Percentiles rank a stretch among this genome's conserved stretches.
phyloP scores from a whole-genome alignment of 176 grass and related monocot species.

The Leersia perrieri region DNA sequence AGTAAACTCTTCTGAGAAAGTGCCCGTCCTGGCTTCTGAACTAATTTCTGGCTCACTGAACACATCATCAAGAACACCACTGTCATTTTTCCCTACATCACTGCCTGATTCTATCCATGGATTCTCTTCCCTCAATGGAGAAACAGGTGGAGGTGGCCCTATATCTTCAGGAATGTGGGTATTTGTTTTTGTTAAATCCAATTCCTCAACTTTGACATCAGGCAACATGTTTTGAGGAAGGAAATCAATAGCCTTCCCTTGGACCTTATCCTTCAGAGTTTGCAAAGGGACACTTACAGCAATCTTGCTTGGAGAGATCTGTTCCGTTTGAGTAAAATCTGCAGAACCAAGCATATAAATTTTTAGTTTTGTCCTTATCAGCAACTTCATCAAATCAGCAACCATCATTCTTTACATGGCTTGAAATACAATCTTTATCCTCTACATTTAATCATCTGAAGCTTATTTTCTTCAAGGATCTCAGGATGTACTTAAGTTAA shows the following conservation, averaged over 20 bases:
- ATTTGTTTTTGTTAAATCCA: not conserved
- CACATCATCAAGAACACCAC: not conserved
- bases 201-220: slow-evolving; percentile 18
- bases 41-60: not conserved
- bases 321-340: slow-evolving; percentile 34
- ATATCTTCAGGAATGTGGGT: not conserved
- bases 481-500: not conserved
- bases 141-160: not conserved
- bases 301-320: slow-evolving; percentile 27
- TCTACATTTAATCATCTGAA: slow-evolving; percentile 4
- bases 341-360: slow-evolving; percentile 37
- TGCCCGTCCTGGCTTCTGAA: not conserved
- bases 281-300: slow-evolving; percentile 22
- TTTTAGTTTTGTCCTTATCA: slow-evolving; percentile 26
- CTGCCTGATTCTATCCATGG: not conserved
- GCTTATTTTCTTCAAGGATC: slow-evolving; percentile 6
- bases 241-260: slow-evolving; percentile 4
- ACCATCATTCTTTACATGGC: slow-evolving; percentile 20
- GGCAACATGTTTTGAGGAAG: slow-evolving; percentile 28
- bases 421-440: slow-evolving; percentile 20
- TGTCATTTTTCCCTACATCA: not conserved
- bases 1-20: not conserved
- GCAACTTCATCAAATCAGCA: slow-evolving; percentile 51
- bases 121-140: not conserved
- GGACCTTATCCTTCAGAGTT: slow-evolving; percentile 14